Base-by-base conservation (phyloP, 2,329 filamentous ascomycete genomes). In the Penicillium janthinellum region DNA sequence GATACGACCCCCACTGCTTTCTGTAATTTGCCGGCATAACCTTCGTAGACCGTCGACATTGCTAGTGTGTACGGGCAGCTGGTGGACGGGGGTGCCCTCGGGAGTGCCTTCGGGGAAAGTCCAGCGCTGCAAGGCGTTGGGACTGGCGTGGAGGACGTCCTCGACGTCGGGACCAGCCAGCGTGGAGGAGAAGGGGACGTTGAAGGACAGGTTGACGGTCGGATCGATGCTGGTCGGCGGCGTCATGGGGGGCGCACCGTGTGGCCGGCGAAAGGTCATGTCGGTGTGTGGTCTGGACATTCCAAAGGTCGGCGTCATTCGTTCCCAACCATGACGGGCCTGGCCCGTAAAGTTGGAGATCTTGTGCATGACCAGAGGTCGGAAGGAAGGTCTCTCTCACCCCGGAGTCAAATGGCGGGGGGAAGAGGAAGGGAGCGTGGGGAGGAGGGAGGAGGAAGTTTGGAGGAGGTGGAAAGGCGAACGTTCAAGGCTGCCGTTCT, bases 171-270 rank as follows among this genome's bases (percentile, higher is more conserved):
- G 95, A 37, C 95, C 95, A 64, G 91, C 86, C 62, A 99, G 87
- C 71, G 94, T 94, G 65, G 91, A 96, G 68, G 92, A 89, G 79
- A 98, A 97, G 62, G 95, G 95, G 51, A 99, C 90, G 75, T 97
- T 98, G 87, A 99, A 98, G 66, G 92, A 94, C 76, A 96, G 89
- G 78, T 96, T 92, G 77, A 98, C 91, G 66, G 87, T 88, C 54
- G 88, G 83, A 75, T 94, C 90, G 73, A 89, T 84, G 64, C 88
- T 83, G 65, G 89, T 88, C 59, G 89, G 86, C 66, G 90, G 88
- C 70, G 88, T 83, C 73, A 87, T 80, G 20, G 80, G 81, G 37
- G 75, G 74, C 60, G 75, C 75, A 47, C 72, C 73, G 71, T 83
- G 71, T 73, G 83, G 75, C 65, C 86, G 85, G 77, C 87, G 86